Base-by-base conservation (phyloP, 352 stramenopile genomes). In the Globisporangium barbulae region DNA sequence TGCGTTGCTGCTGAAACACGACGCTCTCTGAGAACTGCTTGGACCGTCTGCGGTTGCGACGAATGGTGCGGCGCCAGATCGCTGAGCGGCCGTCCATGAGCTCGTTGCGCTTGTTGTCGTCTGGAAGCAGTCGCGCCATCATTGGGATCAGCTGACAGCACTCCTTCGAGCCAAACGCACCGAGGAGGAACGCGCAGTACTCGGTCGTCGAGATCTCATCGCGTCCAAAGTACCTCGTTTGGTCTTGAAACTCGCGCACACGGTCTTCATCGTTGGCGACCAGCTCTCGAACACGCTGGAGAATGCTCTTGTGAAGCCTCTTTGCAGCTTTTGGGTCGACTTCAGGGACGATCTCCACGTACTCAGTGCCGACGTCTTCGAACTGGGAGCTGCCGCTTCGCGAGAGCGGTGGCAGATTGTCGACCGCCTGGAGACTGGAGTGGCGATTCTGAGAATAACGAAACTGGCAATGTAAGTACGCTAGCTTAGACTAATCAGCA, bases 11-110 rank as follows among this genome's bases (percentile, higher is more conserved):
- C 57, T 90, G 73, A 50, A 89, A 71, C 47, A 88, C 78, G 12
- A 90, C 71, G 50, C 73, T 90, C 54, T 93, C 84, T 1, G 84
- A 93, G 64, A 88, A 89, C 53, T 93, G 84, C 67, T 93, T 93
- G 0, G 81, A 91, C 12, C 84, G 77, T n/a, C 81, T 74, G 48
- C 81, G 81, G 47, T 91, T 74, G 44, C 84, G 80, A 31, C 81
- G 83, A 22, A 83, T 64, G 49, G 73, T 73, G 50, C 82, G 77
- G 35, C 80, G 75, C 67, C 81, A 85, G 56, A 93, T 90, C 42
- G 73, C 72, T 8, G 81, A 75, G 56, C 85, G 77, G 10, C 81
- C 85, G 12, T 79, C 72, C 68, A 93, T 65, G 31, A 93, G 65
- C 50, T 88, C 72, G 7, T 78, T 64, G 45, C 85, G 76, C 64